Evolutionary conservation across 2,329 filamentous ascomycete species (phyloP).

Genomic region (Sporothrix mexicana): DNA sequence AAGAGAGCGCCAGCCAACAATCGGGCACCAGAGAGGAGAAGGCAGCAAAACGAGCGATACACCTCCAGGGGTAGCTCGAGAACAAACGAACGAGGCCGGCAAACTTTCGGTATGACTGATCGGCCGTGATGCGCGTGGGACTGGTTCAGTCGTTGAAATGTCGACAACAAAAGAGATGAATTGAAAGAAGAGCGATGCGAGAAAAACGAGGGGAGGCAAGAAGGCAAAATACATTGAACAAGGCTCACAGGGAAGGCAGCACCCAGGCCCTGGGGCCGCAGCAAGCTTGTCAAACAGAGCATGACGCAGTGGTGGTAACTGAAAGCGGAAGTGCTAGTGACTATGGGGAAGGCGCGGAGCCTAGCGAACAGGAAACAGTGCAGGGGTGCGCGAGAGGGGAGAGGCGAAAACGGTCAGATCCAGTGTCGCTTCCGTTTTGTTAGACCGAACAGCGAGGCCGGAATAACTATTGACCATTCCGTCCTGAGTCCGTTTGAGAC

Average conservation of each 20-base stretch:
- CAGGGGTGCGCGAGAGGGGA: background rate
- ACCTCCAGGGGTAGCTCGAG: background rate
- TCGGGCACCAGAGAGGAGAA: background rate
- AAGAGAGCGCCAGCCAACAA: background rate
- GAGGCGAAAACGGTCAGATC: background rate
- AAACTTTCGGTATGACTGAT: background rate
- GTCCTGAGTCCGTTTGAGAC: background rate
- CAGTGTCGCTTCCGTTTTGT: background rate
- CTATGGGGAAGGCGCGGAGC: slow-evolving; percentile 19
- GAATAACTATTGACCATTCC: slow-evolving; percentile 27
- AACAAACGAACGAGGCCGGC: background rate
- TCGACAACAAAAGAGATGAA: background rate
- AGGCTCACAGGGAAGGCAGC: slow-evolving; percentile 27
- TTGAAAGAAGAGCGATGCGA: background rate
- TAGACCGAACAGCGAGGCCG: background rate
- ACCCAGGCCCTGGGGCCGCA: slow-evolving; percentile 13
- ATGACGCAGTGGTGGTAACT: slow-evolving; percentile 28
- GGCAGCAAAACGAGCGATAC: background rate
- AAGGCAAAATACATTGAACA: background rate
- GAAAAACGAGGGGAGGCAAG: background rate
- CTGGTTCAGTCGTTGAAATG: background rate
- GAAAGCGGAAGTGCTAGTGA: slow-evolving; percentile 14
- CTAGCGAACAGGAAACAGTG: background rate
- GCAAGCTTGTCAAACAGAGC: slow-evolving; percentile 8
- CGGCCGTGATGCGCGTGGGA: background rate